Conservation (phyloP, 176 grass and related monocot genomes). For the Musa troglodytarum region DNA sequence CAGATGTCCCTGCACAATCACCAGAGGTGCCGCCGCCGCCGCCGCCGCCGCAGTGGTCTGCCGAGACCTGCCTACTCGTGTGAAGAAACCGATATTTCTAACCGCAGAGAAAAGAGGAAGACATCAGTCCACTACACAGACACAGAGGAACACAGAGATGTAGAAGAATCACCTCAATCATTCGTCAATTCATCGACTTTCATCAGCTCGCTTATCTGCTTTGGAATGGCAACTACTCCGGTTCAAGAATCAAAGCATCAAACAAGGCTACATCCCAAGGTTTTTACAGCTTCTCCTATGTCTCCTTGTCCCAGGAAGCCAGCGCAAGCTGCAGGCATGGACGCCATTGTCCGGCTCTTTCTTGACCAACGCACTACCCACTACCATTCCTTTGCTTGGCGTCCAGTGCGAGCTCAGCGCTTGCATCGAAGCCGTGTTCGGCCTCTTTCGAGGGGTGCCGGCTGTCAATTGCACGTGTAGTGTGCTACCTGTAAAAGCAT, state of each 20-base stretch:
- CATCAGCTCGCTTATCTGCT: background rate
- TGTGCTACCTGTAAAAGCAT: too few species aligned
- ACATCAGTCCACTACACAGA: background rate
- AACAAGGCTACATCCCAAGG: too few species aligned
- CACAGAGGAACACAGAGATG: background rate
- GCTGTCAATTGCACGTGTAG: conserved; percentile 21
- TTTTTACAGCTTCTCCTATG: conserved; percentile 55
- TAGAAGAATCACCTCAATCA: background rate
- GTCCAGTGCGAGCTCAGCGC: conserved; percentile 29
- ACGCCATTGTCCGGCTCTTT: conserved; percentile 47
- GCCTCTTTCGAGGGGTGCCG: conserved; percentile 37
- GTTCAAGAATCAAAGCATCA: too few species aligned
- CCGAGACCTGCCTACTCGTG: conserved; percentile 22
- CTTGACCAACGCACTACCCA: conserved; percentile 51
- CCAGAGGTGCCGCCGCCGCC: conserved; percentile 16
- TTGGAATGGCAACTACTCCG: background rate
- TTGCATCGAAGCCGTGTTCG: conserved; percentile 50
- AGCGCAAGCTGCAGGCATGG: conserved; percentile 18
- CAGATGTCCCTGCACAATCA: conserved; percentile 36
- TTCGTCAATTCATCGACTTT: background rate
- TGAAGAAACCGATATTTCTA: conserved; percentile 37
- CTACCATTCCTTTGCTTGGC: conserved; percentile 33
- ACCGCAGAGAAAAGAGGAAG: background rate
- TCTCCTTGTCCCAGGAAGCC: conserved; percentile 61
- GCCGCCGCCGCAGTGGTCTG: background rate